Conservation (phyloP, 2,329 filamentous ascomycete genomes). For the Shiraia bambusicola region DNA sequence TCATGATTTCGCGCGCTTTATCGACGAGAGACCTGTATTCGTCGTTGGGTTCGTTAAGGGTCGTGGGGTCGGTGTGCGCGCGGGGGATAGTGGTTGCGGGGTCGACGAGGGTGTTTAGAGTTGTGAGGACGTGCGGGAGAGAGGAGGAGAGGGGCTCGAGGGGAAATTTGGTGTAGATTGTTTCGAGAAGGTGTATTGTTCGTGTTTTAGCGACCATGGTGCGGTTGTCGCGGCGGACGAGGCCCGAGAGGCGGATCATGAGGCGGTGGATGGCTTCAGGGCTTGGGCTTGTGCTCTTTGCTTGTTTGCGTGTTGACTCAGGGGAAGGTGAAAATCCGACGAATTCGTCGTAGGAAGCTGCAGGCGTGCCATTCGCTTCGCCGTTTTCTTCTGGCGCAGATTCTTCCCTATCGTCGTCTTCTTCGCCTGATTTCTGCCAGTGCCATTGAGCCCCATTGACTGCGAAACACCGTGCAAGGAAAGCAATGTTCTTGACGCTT, state of each 20-base stretch:
- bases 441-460: slow-evolving; percentile 57
- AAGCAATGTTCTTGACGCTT: slow-evolving; percentile 77
- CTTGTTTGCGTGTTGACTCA: slow-evolving; percentile 23
- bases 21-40: slow-evolving; percentile 70
- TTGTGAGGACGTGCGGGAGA: slow-evolving; percentile 64
- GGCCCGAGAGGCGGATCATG: slow-evolving; percentile 73
- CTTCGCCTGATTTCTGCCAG: slow-evolving; percentile 48
- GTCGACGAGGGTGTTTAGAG: slow-evolving; percentile 83
- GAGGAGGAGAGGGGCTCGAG: slow-evolving; percentile 60
- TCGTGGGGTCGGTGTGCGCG: slow-evolving; percentile 65
- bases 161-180: slow-evolving; percentile 65
- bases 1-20: slow-evolving; percentile 75
- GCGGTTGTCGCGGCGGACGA: slow-evolving; percentile 67
- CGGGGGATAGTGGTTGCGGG: slow-evolving; percentile 70
- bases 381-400: slow-evolving; percentile 50
- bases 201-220: slow-evolving; percentile 73
- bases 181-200: slow-evolving; percentile 72
- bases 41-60: slow-evolving; percentile 51
- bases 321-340: slow-evolving; percentile 27
- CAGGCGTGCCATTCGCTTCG: slow-evolving; percentile 30
- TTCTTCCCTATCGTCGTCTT: slow-evolving; percentile 41
- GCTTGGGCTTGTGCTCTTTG: slow-evolving; percentile 29
- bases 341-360: slow-evolving; percentile 40
- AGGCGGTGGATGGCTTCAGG: slow-evolving; percentile 66
- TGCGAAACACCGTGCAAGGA: slow-evolving; percentile 68